Percentiles rank a stretch among this genome's conserved stretches.
Conservation (phyloP, 768 basidiomycete species). For the Boletus vinaceobasis region DNA sequence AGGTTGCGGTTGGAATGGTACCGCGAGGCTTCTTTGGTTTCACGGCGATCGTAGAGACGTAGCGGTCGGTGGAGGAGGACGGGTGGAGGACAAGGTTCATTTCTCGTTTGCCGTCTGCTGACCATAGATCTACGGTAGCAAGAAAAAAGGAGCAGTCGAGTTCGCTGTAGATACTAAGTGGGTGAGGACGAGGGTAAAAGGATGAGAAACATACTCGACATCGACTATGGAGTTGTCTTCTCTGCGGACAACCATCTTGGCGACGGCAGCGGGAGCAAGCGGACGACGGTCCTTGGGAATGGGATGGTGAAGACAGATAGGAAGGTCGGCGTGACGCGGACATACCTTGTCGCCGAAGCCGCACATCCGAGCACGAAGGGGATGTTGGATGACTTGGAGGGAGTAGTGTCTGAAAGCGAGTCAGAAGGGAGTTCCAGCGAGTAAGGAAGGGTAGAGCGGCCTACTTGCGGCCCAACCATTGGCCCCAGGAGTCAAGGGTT, state of each 20-base stretch:
- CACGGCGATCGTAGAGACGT: slow-evolving; percentile 43
- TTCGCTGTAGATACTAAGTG: slow-evolving; percentile 46
- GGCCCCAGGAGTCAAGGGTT: slow-evolving; percentile 63
- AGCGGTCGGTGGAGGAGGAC: slow-evolving; percentile 66
- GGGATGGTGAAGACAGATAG: slow-evolving; percentile 11
- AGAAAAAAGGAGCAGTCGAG: slow-evolving; percentile 87
- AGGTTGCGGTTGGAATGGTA: slow-evolving; percentile 35
- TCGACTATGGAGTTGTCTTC: slow-evolving; percentile 67
- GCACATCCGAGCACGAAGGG: slow-evolving; percentile 89
- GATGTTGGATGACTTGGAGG: slow-evolving; percentile 83
- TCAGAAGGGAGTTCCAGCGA: slow-evolving; percentile 1
- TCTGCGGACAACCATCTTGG: slow-evolving; percentile 72
- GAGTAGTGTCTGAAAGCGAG: slow-evolving; percentile 61
- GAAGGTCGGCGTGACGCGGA: slow-evolving; percentile 8
- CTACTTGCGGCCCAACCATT: slow-evolving; percentile 64
- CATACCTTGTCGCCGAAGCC: slow-evolving; percentile 94
- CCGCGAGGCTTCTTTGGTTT: slow-evolving; percentile 36
- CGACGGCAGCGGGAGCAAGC: slow-evolving; percentile 85
- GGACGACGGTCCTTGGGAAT: slow-evolving; percentile 78
- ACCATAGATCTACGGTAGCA: slow-evolving; percentile 92
- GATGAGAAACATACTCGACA: slow-evolving; percentile 58
- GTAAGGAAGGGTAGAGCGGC: slow-evolving; percentile 18
- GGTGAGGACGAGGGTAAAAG: background rate
- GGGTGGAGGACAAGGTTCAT: slow-evolving; percentile 90
- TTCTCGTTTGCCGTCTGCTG: slow-evolving; percentile 73